These are phyloP conservation scores for Mallotus japonicus DNA, from an alignment of 441 rosid genomes.

Conservation along the genomic window DNA sequence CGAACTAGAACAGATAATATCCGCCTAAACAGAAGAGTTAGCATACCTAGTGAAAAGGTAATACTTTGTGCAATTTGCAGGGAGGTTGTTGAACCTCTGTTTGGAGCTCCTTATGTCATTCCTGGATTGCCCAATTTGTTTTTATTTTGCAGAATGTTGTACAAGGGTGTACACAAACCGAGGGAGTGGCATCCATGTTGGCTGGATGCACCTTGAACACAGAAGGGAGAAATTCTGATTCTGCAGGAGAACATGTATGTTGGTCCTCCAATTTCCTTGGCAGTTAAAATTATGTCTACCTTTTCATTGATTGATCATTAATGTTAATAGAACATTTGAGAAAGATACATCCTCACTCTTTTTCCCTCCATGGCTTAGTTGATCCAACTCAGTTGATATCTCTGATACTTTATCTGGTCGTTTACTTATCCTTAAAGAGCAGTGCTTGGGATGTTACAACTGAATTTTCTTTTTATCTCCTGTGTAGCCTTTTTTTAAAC, in stretches of 20 bases:
- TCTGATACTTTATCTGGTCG: background rate
- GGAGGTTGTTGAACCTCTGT: background rate
- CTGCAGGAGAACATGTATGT: slow-evolving; percentile 31
- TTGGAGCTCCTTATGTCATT: background rate
- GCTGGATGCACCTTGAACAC: slow-evolving; percentile 32
- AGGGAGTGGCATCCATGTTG: slow-evolving; percentile 31
- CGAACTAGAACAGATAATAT: slow-evolving; percentile 26
- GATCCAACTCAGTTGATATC: background rate
- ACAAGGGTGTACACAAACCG: slow-evolving; percentile 24
- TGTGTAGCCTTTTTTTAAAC: no score
- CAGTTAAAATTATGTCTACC: background rate
- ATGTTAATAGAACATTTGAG: background rate
- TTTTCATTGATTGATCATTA: background rate
- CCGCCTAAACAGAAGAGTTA: slow-evolving; percentile 39
- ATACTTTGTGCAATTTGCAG: slow-evolving; percentile 10
- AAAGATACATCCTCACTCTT: background rate
- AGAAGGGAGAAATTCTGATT: slow-evolving; percentile 27
- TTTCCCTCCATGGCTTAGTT: background rate
- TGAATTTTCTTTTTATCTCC: slow-evolving; percentile 3
- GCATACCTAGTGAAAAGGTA: slow-evolving; percentile 56
- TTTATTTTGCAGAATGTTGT: slow-evolving; percentile 35
- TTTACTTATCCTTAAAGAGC: background rate
- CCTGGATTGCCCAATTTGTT: background rate
- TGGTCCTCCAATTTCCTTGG: slow-evolving; percentile 5
- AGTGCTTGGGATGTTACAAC: background rate